Conservation (phyloP, 2,329 filamentous ascomycete species). For the Sordariomycetes sp. region DNA sequence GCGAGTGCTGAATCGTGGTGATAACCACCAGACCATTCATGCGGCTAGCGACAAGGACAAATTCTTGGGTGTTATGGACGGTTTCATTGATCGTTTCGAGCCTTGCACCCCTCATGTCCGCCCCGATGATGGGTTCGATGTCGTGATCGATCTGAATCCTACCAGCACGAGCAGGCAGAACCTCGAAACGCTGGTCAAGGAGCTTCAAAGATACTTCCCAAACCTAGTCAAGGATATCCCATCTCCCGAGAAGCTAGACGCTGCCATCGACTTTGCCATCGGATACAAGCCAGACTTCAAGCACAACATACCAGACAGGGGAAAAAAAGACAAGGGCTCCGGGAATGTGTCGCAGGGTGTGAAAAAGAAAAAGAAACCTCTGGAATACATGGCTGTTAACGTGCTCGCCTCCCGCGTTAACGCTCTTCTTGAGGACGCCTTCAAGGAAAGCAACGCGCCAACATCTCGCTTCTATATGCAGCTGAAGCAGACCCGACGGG, state of each 20-base stretch:
- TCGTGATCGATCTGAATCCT: conserved; percentile 77
- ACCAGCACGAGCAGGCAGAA: conserved; percentile 71
- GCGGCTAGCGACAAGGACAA: conserved; percentile 66
- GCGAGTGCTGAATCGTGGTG: conserved; percentile 75
- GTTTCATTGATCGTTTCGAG: conserved; percentile 82
- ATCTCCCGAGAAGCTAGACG: conserved; percentile 63
- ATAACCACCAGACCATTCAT: conserved; percentile 97
- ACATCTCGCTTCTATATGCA: conserved; percentile 57
- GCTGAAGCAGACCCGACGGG: conserved; percentile 61
- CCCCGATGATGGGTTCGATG: conserved; percentile 79
- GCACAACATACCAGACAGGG: conserved; percentile 60
- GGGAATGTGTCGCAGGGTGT: conserved; percentile 16
- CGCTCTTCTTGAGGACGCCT: conserved; percentile 58
- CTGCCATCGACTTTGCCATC: conserved; percentile 65
- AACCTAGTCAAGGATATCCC: conserved; percentile 66
- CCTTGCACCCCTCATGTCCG: conserved; percentile 52
- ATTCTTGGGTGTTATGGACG: conserved; percentile 87
- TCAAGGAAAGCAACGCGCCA: conserved; percentile 43
- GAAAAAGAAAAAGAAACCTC: conserved; percentile 33
- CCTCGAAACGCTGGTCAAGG: conserved; percentile 66
- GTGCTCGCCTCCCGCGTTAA: conserved; percentile 32
- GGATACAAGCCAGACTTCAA: conserved; percentile 70
- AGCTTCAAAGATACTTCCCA: conserved; percentile 70
- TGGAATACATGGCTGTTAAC: conserved; percentile 50
- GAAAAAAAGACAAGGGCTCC: conserved; percentile 22